Base-by-base conservation (phyloP, 2,329 filamentous ascomycete species). In the Talaromyces verruculosus region DNA sequence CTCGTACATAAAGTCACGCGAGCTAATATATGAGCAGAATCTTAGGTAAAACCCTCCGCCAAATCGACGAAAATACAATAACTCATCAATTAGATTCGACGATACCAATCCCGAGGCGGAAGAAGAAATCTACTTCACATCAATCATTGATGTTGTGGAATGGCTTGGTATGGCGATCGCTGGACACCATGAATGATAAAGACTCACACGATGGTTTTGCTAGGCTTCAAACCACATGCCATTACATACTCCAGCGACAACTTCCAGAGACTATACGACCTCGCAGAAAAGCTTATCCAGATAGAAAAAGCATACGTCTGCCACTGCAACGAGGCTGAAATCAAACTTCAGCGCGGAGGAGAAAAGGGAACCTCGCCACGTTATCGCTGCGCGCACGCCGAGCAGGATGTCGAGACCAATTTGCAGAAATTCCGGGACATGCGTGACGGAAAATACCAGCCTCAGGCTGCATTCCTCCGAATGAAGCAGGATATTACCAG, bases 31-130 rank as follows among this genome's bases (percentile, higher is more conserved):
- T 41, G 28, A 25, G 13, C n/a, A 66, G 65, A 66, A 53, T 60
- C 65, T 66, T 39, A 63, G 65, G 65, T 66, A 66, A 57, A 37
- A 13, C 1, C 19, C 28, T 41, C 11, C n/a, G 30, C 10, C 19
- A 5, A 5, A 33, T 30, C 13, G 15, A 17, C 11, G 2, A 19
- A 90, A 90, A 1, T 59, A 19, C 49, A 30, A 30, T 39, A 10
- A 35, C 41, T 91, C 87, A 78, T 89, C 90, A 73, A 79, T 92
- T 68, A 86, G 94, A 72, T 97, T 92, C 77, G 95, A 98, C 76
- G 95, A 98, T 73, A 98, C 95, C 15, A 98, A 98, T 76, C 95
- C 95, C 1, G 92, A 94, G 70, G 91, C 91, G 51, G 95, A 98
- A 77, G 91, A 97, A 76, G 91, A 96, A 78, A 85, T 89, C 65